Evolutionary conservation across 306 rosid species (phyloP), one percentile per base, ranked within the genome.

Genomic region (Sindora glabra): DNA sequence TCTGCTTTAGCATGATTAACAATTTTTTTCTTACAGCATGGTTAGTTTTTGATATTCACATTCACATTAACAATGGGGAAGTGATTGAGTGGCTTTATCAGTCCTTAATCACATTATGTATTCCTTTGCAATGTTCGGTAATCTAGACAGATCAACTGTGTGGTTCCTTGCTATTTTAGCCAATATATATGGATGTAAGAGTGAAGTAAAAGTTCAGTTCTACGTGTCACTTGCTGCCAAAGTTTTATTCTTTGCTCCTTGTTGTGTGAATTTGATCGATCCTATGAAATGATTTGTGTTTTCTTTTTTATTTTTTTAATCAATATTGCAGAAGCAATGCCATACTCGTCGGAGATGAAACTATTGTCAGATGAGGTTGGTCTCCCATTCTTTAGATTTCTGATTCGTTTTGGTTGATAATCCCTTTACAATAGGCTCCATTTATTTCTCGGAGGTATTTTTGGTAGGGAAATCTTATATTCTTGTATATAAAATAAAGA

Each of bases 311-410:
- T n/a, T n/a, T n/a, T n/a, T n/a, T n/a, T n/a, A n/a, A n/a, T n/a
- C n/a, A 68, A 70, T 51, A 60, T 72, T 75, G 83, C 86, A 86
- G 91, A 79, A 70, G 17, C 68, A 41, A 68, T 74, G 80, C 87
- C 74, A 10, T 82, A 80, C 80, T 73, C 90, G 71, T 76, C 81
- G 30, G 70, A 74, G 70, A 86, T 82, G 95, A 90, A 86, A 52
- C 64, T 88, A 48, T 62, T 83, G 53, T 56, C 90, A n/a, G 89
- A 92, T 77, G 89, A 89, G 99, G 96, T 92, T 74, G 67, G 78
- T 59, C 52, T 73, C 34, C 8, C 48, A 50, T 56, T 59, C 56
- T 57, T 61, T 48, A 14, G 48, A 42, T 25, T 39, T 57, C 36
- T 16, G 6, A 37, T 18, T 56, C 25, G 32, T 56, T 8, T 46